phyloP scores from a whole-genome alignment of 768 basidiomycete species.

The Tylopilus plumbeoviolaceoides region DNA sequence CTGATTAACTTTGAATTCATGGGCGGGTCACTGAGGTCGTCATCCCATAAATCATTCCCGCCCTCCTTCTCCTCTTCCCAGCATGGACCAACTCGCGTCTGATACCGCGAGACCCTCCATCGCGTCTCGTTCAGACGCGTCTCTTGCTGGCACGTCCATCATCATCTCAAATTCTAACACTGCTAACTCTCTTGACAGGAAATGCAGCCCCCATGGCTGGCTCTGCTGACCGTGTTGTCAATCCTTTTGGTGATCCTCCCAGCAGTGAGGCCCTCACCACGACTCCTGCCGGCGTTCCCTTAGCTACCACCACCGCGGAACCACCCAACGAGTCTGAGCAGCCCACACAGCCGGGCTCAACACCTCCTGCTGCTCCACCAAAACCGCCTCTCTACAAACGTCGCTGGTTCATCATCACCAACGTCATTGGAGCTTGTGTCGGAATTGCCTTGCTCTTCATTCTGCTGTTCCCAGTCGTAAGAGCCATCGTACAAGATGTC shows the following conservation, averaged over 20 bases:
- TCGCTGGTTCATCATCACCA: conserved; percentile 60
- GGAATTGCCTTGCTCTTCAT: conserved; percentile 65
- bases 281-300: conserved; percentile 6
- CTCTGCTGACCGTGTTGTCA: background rate
- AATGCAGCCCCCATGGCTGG: conserved; percentile 9
- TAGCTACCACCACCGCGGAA: background rate
- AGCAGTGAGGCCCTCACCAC: background rate
- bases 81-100: conserved; percentile 5
- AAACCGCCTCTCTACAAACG: conserved; percentile 54
- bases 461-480: conserved; percentile 62
- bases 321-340: background rate
- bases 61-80: background rate
- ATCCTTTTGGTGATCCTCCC: conserved; percentile 13
- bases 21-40: background rate
- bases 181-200: conserved; percentile 2
- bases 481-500: conserved; percentile 61
- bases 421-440: conserved; percentile 45
- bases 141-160: conserved; percentile 10
- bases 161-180: too few species aligned
- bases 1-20: background rate
- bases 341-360: background rate
- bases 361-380: conserved; percentile 3
- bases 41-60: background rate
- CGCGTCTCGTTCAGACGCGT: conserved; percentile 12
- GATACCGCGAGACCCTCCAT: background rate